Base-by-base conservation (phyloP, 1,139 yeast genomes). In the Candida smagusa region DNA sequence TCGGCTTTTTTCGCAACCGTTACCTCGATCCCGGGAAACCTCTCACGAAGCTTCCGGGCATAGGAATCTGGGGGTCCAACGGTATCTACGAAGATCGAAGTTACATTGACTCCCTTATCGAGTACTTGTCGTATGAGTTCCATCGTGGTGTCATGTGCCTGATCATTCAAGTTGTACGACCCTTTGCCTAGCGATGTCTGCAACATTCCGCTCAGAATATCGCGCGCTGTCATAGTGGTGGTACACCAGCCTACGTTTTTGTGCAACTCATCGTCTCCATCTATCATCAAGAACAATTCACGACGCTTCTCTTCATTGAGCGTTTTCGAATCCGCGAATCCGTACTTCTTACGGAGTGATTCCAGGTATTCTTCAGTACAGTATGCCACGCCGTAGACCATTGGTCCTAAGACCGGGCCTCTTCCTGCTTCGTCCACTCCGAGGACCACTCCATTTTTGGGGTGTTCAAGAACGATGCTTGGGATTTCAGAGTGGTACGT, bases 351-450 rank as follows among this genome's bases (percentile, higher is more conserved):
- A 37, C 84, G 77, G 39, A 81, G 60, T 6, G 59, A 54, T 0
- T 55, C 46, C 38, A 77, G 81, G 52, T 78, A 87, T 2, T 63
- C 55, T 35, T 72, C 70, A 12, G 81, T 63, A 48, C 95, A 82
- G 55, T 88, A 92, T 3, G 95, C 81, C 2, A 88, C 68, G 1
- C 96, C 96, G 53, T 92, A 92, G 1, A 94, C 98, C 98, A 92
- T 94, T 0, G 97, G 95, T 0, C 98, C 95, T 37, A 92, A 55
- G 0, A 94, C 97, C 0, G 99, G 98, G 0, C 99, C 99, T 47
- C 99, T 73, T 0, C 99, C 98, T 0, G 99, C 98, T 58, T 92
- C 99, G 58, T 92, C 98, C 1, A 92, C 95, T 3, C 98, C 98
- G 9, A 92, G 61, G 1, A 88, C 77, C 3, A 70, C 63, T 0